phyloP scores from a whole-genome alignment of 345 rosid genomes.

The Citrus mangshanensis region DNA sequence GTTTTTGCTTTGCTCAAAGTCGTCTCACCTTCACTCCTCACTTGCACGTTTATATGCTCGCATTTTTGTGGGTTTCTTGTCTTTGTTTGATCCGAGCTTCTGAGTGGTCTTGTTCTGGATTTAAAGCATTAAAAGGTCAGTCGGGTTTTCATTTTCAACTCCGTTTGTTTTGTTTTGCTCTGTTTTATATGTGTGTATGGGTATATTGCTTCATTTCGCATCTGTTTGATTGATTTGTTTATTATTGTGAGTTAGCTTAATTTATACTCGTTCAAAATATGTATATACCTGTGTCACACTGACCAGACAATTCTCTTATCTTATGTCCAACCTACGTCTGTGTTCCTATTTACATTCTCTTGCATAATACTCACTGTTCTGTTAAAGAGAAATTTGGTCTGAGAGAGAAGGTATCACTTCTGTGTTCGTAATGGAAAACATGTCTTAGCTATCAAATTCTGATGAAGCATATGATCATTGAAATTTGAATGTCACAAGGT shows the following conservation, averaged over 20 bases:
- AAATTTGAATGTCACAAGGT: neutral
- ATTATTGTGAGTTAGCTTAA: neutral
- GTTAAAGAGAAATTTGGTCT: neutral
- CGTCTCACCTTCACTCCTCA: neutral
- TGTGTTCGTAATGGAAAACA: neutral
- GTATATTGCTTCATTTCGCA: neutral
- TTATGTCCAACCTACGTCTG: neutral
- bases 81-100: neutral
- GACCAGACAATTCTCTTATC: too few species aligned
- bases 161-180: neutral
- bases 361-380: neutral
- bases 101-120: neutral
- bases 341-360: neutral
- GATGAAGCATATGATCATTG: neutral
- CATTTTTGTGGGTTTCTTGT: slow-evolving; percentile 2
- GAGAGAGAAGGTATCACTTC: neutral
- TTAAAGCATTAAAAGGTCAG: neutral
- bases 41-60: neutral
- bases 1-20: neutral
- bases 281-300: too few species aligned
- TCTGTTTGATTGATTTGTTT: slow-evolving; percentile 3
- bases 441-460: neutral
- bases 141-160: neutral
- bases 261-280: too few species aligned
- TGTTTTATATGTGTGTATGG: neutral